Evolutionary conservation across 805 yeast species (phyloP).

Genomic region (Lachancea sp.): DNA sequence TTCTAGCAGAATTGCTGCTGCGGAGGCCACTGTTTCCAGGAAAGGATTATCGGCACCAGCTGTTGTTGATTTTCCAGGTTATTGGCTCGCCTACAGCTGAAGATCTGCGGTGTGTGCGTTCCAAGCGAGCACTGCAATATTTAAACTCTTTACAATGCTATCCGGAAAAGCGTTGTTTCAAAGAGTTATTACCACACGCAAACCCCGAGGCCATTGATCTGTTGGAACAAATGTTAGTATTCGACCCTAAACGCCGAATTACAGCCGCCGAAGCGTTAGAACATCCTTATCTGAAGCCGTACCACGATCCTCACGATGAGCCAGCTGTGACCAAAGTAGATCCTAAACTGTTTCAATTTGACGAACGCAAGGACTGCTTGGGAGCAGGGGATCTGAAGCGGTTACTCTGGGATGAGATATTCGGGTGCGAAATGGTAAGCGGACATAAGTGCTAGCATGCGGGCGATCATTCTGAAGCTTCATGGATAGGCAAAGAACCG

Average conservation of each 20-base stretch:
- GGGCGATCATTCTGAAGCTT: too few relatives aligned
- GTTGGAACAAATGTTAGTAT: conserved; percentile 62
- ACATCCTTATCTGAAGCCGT: conserved; percentile 81
- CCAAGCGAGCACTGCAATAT: conserved; percentile 83
- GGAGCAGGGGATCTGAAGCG: conserved; percentile 69
- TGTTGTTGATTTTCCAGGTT: conserved; percentile 75
- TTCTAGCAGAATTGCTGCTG: conserved; percentile 80
- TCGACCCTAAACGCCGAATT: conserved; percentile 77
- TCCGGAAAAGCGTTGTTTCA: conserved; percentile 12
- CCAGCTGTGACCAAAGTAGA: conserved; percentile 81
- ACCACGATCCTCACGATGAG: conserved; percentile 93
- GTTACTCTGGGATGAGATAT: conserved; percentile 72
- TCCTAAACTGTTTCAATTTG: conserved; percentile 84
- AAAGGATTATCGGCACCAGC: conserved; percentile 85
- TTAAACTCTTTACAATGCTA: conserved; percentile 70
- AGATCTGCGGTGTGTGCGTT: conserved; percentile 67
- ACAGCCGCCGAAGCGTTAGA: conserved; percentile 76
- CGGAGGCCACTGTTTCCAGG: conserved; percentile 93
- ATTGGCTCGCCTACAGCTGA: conserved; percentile 84
- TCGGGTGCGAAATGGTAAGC: conserved; percentile 9
- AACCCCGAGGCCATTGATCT: conserved; percentile 66
- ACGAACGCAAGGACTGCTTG: conserved; percentile 71
- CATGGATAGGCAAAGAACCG: too few relatives aligned
- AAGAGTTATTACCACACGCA: conserved; percentile 40
- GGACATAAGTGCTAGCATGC: background rate